Percentiles rank a stretch among this genome's conserved stretches.
Conservation (phyloP, 345 rosid genomes). For the Physaria fendleri region DNA sequence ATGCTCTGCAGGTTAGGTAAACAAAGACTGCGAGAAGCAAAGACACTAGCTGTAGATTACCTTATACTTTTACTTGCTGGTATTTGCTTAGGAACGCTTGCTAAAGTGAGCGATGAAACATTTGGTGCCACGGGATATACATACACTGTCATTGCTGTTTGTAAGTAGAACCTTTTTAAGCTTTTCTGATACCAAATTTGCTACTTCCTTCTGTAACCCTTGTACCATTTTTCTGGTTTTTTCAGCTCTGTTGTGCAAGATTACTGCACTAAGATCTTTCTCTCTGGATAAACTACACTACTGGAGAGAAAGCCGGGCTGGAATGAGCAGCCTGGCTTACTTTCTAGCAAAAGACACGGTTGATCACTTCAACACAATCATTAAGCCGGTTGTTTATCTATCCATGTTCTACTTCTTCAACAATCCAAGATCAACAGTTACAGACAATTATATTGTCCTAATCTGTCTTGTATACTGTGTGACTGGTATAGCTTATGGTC, state of each 20-base stretch:
- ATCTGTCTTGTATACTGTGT: constrained; percentile 88
- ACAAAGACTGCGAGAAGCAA: constrained; percentile 90
- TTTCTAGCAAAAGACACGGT: constrained; percentile 86
- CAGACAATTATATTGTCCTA: constrained; percentile 72
- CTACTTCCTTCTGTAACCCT: neutral
- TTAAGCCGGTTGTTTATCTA: constrained; percentile 84
- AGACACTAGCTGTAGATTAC: constrained; percentile 85
- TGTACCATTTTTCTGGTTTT: neutral
- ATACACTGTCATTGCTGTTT: constrained; percentile 89
- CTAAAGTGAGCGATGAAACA: constrained; percentile 96
- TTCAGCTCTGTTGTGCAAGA: constrained; percentile 90
- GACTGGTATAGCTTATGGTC: constrained; percentile 77
- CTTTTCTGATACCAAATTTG: constrained; percentile 1
- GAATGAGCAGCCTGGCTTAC: constrained; percentile 95
- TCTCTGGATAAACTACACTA: constrained; percentile 84
- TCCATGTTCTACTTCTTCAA: constrained; percentile 99
- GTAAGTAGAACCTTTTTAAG: constrained; percentile 49
- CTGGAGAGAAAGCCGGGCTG: constrained; percentile 92
- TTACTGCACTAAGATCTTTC: constrained; percentile 91
- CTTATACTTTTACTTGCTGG: constrained; percentile 87
- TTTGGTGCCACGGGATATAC: constrained; percentile 89
- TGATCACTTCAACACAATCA: constrained; percentile 79
- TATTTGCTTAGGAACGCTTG: constrained; percentile 95
- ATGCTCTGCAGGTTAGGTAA: constrained; percentile 60
- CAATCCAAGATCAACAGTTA: constrained; percentile 76